Evolutionary conservation across 2,329 filamentous ascomycete species (phyloP).

Genomic region (Penicillium sp.): DNA sequence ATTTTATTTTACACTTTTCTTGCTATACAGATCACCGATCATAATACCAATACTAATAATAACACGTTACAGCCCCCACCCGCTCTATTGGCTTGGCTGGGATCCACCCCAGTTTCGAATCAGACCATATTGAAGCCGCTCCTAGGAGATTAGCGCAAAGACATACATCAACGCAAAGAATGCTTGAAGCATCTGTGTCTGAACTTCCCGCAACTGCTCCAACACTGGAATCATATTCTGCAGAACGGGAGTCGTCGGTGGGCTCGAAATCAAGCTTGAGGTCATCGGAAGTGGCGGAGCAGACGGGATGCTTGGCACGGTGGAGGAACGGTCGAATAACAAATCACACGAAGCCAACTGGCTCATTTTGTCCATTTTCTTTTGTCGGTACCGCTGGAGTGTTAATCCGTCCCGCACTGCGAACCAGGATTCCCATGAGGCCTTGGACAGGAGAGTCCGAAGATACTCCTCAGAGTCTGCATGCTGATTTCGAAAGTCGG

Average conservation of each 20-base stretch:
- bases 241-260: background rate
- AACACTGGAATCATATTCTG: background rate
- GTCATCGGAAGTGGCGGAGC: background rate
- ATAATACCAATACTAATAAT: background rate
- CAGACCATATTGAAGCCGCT: background rate
- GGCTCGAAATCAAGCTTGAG: background rate
- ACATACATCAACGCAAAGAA: background rate
- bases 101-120: background rate
- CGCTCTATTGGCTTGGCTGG: background rate
- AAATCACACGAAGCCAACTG: background rate
- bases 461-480: constrained; percentile 22
- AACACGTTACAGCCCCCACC: background rate
- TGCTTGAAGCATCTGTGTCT: background rate
- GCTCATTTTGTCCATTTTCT: background rate
- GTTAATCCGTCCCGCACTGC: constrained; percentile 5
- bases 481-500: constrained; percentile 12
- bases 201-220: background rate
- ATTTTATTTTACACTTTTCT: no score
- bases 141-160: background rate
- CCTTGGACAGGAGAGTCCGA: constrained; percentile 25
- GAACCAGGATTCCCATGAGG: constrained; percentile 32
- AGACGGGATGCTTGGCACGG: background rate
- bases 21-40: no score
- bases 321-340: background rate
- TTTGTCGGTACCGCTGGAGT: constrained; percentile 7